A percentile compares a stretch with the other conserved stretches of the same genome.
Evolutionary conservation across 192 early-diverging fungal genomes (phyloP).

Genomic region (Umbelopsis isabellina): DNA sequence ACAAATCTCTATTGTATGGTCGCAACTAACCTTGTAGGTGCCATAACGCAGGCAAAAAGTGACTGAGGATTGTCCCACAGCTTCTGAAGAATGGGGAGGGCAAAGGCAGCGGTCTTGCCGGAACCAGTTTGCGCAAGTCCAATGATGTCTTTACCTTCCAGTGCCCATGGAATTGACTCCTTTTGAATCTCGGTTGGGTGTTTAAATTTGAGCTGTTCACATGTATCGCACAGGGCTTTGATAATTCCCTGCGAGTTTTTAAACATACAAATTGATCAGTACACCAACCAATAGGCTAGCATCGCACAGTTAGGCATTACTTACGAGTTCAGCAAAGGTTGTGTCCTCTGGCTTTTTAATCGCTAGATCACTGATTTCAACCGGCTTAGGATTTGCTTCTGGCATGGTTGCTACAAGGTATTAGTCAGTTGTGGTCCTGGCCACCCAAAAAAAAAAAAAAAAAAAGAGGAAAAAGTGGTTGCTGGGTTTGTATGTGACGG

Average conservation of each 20-base stretch:
- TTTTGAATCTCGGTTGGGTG: slow-evolving; percentile 90
- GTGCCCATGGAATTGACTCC: slow-evolving; percentile 88
- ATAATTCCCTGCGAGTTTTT: slow-evolving; percentile 70
- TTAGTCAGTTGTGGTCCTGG: no score
- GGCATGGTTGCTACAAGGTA: neutral
- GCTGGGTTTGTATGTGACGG: no score
- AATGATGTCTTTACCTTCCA: slow-evolving; percentile 93
- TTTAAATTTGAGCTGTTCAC: slow-evolving; percentile 86
- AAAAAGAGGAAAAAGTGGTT: no score
- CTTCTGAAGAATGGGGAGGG: slow-evolving; percentile 82
- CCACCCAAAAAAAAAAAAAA: slow-evolving; percentile 13
- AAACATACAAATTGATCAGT: neutral
- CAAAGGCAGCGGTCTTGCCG: slow-evolving; percentile 88
- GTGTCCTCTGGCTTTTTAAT: slow-evolving; percentile 31
- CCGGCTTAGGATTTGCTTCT: neutral
- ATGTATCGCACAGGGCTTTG: slow-evolving; percentile 85
- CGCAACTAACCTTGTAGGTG: slow-evolving; percentile 78
- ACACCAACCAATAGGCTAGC: neutral
- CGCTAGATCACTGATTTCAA: slow-evolving; percentile 2
- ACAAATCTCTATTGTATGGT: neutral
- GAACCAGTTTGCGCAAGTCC: slow-evolving; percentile 98
- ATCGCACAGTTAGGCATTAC: neutral
- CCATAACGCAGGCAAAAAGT: slow-evolving; percentile 94
- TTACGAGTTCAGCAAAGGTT: slow-evolving; percentile 41
- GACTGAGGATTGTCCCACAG: slow-evolving; percentile 88